Conservation (phyloP, 768 basidiomycete genomes). For the Boletus subparvulus region DNA sequence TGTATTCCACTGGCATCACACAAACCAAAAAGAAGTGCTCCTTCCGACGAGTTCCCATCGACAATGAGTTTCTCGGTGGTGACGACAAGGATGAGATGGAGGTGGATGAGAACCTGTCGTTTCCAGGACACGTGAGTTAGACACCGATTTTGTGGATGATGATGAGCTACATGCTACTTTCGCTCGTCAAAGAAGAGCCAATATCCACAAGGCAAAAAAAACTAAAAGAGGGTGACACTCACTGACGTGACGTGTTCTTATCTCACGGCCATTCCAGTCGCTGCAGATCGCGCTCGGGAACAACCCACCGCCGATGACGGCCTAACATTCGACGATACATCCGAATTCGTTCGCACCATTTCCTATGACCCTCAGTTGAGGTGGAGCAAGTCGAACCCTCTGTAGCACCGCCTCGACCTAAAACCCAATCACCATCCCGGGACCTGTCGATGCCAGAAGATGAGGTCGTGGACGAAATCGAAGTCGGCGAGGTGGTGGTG, state of each 20-base stretch:
- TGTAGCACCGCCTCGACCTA: slow-evolving; percentile 23
- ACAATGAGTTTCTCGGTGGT: slow-evolving; percentile 36
- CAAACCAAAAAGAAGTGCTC: slow-evolving; percentile 93
- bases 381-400: slow-evolving; percentile 43
- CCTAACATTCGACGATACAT: slow-evolving; percentile 92
- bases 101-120: slow-evolving; percentile 72
- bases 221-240: slow-evolving; percentile 51
- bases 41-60: slow-evolving; percentile 53
- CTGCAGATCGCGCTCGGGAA: slow-evolving; percentile 57
- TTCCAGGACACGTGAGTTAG: slow-evolving; percentile 68
- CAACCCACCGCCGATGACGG: slow-evolving; percentile 49
- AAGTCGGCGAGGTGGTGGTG: slow-evolving; percentile 76
- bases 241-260: neutral
- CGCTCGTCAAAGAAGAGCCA: slow-evolving; percentile 80
- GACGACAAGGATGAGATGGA: slow-evolving; percentile 55
- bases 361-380: slow-evolving; percentile 62
- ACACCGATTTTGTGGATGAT: slow-evolving; percentile 94
- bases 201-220: slow-evolving; percentile 74
- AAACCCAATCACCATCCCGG: slow-evolving; percentile 42
- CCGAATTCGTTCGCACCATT: slow-evolving; percentile 90
- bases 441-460: slow-evolving; percentile 65
- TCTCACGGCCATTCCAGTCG: slow-evolving; percentile 45
- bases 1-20: neutral
- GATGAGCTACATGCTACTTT: slow-evolving; percentile 95
- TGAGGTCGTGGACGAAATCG: slow-evolving; percentile 67